phyloP scores from a whole-genome alignment of 1,284 basidiomycete species.

The Mrakiaceae sp. region DNA sequence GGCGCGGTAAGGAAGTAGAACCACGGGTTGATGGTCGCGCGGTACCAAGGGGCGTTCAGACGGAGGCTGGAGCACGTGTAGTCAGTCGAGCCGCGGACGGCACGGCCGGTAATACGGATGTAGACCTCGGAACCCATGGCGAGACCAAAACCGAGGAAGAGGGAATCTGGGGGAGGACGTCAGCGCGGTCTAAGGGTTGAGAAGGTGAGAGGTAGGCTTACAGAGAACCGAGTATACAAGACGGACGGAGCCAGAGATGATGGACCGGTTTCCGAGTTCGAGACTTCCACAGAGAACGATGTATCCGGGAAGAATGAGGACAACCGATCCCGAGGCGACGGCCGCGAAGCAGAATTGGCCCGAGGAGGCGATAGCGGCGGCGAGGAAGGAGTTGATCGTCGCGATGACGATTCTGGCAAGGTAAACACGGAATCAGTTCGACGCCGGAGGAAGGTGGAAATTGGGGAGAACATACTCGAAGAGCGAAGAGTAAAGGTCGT shows the following conservation, averaged over 20 bases:
- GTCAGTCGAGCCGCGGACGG: conserved; percentile 47
- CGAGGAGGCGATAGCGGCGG: conserved; percentile 62
- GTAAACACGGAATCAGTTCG: background rate
- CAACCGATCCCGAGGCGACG: conserved; percentile 46
- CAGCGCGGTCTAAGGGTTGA: conserved; percentile 21
- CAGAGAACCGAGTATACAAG: conserved; percentile 67
- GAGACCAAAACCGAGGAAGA: conserved; percentile 74
- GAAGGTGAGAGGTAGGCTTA: conserved; percentile 3
- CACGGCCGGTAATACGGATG: conserved; percentile 42
- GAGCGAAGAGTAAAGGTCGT: conserved; percentile 74
- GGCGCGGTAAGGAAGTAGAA: conserved; percentile 25
- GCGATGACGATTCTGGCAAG: conserved; percentile 57
- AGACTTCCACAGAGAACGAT: conserved; percentile 69
- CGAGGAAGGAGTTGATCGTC: conserved; percentile 63
- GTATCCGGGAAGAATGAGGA: conserved; percentile 44
- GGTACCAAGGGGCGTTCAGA: conserved; percentile 38
- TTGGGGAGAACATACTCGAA: conserved; percentile 53
- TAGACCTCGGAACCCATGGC: conserved; percentile 64
- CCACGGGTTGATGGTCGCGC: conserved; percentile 32
- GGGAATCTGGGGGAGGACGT: conserved; percentile 29
- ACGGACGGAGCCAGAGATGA: conserved; percentile 73
- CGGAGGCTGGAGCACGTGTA: conserved; percentile 50
- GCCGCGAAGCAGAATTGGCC: conserved; percentile 72
- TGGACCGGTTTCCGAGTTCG: conserved; percentile 41
- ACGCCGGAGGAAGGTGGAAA: background rate